phyloP scores from a whole-genome alignment of 1,284 basidiomycete species.

The Cerrena zonata region DNA sequence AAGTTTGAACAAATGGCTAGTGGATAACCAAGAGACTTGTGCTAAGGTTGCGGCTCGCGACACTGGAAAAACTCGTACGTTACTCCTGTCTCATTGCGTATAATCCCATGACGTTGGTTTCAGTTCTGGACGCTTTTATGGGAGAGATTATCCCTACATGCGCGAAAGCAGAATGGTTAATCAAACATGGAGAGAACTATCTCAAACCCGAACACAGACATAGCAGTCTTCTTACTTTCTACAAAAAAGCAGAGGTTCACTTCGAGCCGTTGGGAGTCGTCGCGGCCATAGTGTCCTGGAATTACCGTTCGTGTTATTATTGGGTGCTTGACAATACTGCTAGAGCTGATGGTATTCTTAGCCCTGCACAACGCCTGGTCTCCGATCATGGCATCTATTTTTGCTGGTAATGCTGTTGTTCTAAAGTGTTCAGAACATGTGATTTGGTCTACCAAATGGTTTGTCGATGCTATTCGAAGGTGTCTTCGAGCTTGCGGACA shows the following conservation, averaged over 20 bases:
- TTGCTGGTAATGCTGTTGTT: constrained; percentile 85
- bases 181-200: constrained; percentile 74
- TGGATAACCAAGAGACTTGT: constrained; percentile 80
- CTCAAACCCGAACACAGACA: constrained; percentile 67
- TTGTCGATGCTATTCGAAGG: constrained; percentile 68
- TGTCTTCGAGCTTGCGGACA: constrained; percentile 76
- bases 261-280: constrained; percentile 94
- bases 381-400: constrained; percentile 85
- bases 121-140: constrained; percentile 83
- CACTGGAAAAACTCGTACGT: constrained; percentile 90
- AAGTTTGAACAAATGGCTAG: constrained; percentile 85
- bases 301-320: constrained; percentile 60
- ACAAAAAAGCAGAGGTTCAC: constrained; percentile 80
- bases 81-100: constrained; percentile 2
- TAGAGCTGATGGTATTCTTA: constrained; percentile 23
- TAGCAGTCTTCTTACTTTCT: constrained; percentile 74
- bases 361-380: constrained; percentile 91
- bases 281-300: constrained; percentile 91
- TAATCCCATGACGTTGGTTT: constrained; percentile 5
- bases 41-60: constrained; percentile 89
- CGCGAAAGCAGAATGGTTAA: constrained; percentile 83
- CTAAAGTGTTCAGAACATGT: constrained; percentile 93
- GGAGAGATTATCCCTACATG: constrained; percentile 87
- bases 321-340: background rate
- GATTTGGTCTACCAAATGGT: constrained; percentile 82